Percentiles rank a stretch among this genome's conserved stretches.
Conservation (phyloP, 345 rosid genomes). For the Corchorus olitorius region DNA sequence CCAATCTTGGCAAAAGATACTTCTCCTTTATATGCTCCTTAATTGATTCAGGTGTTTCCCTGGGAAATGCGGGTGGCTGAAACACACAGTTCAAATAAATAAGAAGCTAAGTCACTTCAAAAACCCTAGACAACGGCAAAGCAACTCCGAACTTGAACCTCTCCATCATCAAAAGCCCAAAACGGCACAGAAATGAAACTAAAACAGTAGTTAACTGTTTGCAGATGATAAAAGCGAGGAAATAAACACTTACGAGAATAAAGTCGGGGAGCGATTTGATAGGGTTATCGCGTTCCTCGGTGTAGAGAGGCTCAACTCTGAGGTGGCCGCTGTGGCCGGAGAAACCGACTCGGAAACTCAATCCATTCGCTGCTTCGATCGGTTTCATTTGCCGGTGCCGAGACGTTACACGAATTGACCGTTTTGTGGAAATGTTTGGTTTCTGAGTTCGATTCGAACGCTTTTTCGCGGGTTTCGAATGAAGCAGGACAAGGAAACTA, state of each 20-base stretch:
- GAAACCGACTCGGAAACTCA: slow-evolving; percentile 82
- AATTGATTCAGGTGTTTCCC: slow-evolving; percentile 75
- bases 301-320: slow-evolving; percentile 80
- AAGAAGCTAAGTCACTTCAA: not conserved
- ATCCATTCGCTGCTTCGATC: slow-evolving; percentile 66
- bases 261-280: slow-evolving; percentile 79
- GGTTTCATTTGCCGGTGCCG: slow-evolving; percentile 48
- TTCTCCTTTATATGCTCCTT: slow-evolving; percentile 83
- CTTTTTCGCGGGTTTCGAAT: slow-evolving; percentile 36
- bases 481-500: not conserved
- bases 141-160: slow-evolving; percentile 7
- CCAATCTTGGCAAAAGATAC: slow-evolving; percentile 77
- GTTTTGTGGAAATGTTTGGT: not conserved
- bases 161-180: not conserved
- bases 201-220: not conserved
- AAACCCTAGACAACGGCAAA: slow-evolving; percentile 19
- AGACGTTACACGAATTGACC: not conserved
- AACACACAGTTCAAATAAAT: slow-evolving; percentile 21
- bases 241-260: slow-evolving; percentile 53
- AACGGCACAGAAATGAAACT: not conserved
- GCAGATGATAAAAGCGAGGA: not conserved
- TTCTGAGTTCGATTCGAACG: slow-evolving; percentile 6
- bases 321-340: slow-evolving; percentile 94
- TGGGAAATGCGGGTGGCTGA: slow-evolving; percentile 97
- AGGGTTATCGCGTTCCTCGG: slow-evolving; percentile 64